Conservation (phyloP, 176 grass and related monocot genomes). For the Rhynchospora tenuis region DNA sequence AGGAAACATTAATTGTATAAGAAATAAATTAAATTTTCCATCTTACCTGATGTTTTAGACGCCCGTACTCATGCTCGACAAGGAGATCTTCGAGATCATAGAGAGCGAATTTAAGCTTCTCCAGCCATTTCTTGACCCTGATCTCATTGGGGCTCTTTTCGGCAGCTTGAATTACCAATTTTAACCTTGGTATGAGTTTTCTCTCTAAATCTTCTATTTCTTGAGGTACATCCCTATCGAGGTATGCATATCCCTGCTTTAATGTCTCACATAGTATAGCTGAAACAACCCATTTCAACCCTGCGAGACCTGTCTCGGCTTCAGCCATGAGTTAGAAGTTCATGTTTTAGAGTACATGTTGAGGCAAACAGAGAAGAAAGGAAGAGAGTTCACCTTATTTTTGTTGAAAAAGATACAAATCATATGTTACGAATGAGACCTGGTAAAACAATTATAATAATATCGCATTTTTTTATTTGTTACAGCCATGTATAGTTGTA, state of each 20-base stretch:
- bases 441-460: neutral
- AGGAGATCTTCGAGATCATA: slow-evolving; percentile 17
- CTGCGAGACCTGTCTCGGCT: neutral
- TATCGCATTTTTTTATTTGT: neutral
- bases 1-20: neutral
- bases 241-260: neutral
- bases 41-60: neutral
- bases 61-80: slow-evolving; percentile 4
- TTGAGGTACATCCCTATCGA: neutral
- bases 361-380: neutral
- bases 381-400: neutral
- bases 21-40: neutral
- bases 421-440: neutral
- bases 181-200: neutral
- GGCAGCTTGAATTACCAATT: neutral
- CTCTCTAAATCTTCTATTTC: slow-evolving; percentile 10
- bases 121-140: slow-evolving; percentile 8
- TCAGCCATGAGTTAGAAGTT: neutral
- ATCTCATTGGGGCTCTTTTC: neutral
- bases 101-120: slow-evolving; percentile 14
- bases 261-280: neutral
- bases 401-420: neutral
- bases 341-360: neutral
- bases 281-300: neutral
- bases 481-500: neutral